These are phyloP conservation scores for Mycogone perniciosa DNA, from an alignment of 2,329 filamentous ascomycete genomes.

Conservation along the genomic window DNA sequence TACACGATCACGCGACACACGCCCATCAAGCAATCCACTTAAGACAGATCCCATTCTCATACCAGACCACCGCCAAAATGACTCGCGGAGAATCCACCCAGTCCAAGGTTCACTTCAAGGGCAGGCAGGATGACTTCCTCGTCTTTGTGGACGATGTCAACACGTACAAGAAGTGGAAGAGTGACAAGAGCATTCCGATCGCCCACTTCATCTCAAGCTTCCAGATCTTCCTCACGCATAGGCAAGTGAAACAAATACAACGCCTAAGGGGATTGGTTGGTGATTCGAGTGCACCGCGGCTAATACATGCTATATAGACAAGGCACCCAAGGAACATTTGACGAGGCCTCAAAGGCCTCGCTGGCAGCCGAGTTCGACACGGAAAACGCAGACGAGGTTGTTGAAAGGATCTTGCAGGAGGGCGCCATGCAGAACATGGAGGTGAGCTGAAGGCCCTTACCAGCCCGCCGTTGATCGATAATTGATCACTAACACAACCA, in stretches of 20 bases:
- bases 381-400: constrained; percentile 68
- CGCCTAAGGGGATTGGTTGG: not conserved
- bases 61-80: constrained; percentile 42
- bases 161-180: constrained; percentile 73
- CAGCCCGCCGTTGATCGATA: not conserved
- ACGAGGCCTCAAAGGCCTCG: constrained; percentile 65
- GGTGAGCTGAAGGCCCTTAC: constrained; percentile 30
- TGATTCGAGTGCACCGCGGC: not conserved
- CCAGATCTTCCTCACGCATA: constrained; percentile 85
- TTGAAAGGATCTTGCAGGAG: constrained; percentile 73
- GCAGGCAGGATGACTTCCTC: constrained; percentile 53
- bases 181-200: constrained; percentile 70
- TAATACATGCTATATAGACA: constrained; percentile 50
- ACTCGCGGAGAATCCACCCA: constrained; percentile 63
- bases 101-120: constrained; percentile 83
- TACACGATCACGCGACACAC: constrained; percentile 9
- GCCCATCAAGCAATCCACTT: constrained; percentile 7
- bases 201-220: constrained; percentile 81
- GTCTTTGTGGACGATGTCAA: constrained; percentile 54
- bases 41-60: constrained; percentile 10
- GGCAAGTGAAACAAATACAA: constrained; percentile 54
- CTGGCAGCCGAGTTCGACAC: constrained; percentile 88
- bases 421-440: constrained; percentile 60
- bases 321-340: constrained; percentile 73
- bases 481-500: constrained; percentile 2